Evolutionary conservation across 164 flowering plant genomes (phyloP).

Genomic region (Echeveria elegans): DNA sequence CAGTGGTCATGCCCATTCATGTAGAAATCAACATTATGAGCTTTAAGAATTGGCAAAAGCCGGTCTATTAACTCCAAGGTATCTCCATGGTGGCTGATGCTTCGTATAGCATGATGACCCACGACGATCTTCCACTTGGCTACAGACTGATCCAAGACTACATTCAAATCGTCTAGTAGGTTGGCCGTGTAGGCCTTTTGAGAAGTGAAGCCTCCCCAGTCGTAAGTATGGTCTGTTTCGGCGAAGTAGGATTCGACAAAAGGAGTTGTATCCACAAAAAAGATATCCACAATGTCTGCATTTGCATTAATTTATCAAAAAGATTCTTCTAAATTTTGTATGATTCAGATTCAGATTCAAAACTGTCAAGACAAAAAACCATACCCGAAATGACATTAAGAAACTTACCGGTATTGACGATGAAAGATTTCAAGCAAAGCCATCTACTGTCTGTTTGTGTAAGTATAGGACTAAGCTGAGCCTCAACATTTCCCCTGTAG

Average conservation of each 20-base stretch:
- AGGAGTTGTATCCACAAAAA: constrained; percentile 53
- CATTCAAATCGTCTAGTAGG: constrained; percentile 43
- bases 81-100: constrained; percentile 49
- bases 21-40: constrained; percentile 48
- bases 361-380: no score
- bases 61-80: constrained; percentile 33
- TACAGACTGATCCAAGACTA: constrained; percentile 33
- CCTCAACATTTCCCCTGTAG: constrained; percentile 75
- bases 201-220: constrained; percentile 44
- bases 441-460: constrained; percentile 50
- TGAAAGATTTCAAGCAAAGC: constrained; percentile 69
- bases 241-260: constrained; percentile 37
- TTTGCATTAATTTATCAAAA: not conserved
- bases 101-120: constrained; percentile 57
- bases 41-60: constrained; percentile 60
- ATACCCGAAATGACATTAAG: no score
- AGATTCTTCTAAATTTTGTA: no score
- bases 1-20: constrained; percentile 74
- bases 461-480: constrained; percentile 64
- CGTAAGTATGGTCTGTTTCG: constrained; percentile 25
- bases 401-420: no score
- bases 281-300: constrained; percentile 35
- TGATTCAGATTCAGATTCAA: no score
- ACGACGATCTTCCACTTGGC: constrained; percentile 70
- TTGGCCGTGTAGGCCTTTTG: constrained; percentile 25